Base-by-base conservation (phyloP, 805 yeast species). In the Torulaspora franciscae region DNA sequence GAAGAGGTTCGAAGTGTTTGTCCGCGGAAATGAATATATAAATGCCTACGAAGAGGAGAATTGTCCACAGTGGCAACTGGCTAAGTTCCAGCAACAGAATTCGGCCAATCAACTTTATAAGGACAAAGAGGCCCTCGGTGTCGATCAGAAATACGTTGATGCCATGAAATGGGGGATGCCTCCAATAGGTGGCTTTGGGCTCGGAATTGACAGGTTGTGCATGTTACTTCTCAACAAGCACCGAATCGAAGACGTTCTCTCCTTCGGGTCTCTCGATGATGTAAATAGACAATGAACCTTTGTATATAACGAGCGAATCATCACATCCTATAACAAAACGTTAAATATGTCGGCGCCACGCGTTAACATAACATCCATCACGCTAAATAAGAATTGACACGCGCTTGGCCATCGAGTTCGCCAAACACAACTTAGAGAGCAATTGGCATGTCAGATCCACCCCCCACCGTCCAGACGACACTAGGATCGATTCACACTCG, bases 11-110 rank as follows among this genome's bases (percentile, higher is more conserved):
- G 99, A 93, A 66, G 64, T 93, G 37, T 89, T 86, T 58, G 80
- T 93, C 45, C 67, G 74, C 34, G 90, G 93, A 0, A 75, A 75
- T 50, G 99, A 93, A 64, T 82, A 81, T 50, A 85, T 83, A 22
- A 93, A 93, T 62, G 95, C 98, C 0, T 93, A 93, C 61, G 99
- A 93, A 55, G 99, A 93, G 65, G 98, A 93, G 59, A 93, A 93
- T 64, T 79, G 83, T 32, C 99, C 99, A 0, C 73, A 73, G 47
- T 72, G 69, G 25, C 99, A 93, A 62, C 57, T 65, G 4, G 51
- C 48, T 2, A 89, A 89, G 55, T 86, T 91, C 57, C 50, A 65
- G 46, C 50, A 61, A 3, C 97, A 91, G 58, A 76, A 75, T 36
- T 46, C 51, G 3, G 66, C 75, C 27, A 76, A 76, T 41, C 66